Evolutionary conservation across 495 filamentous ascomycete species (phyloP).

Genomic region (Penicillium bovifimosum): DNA sequence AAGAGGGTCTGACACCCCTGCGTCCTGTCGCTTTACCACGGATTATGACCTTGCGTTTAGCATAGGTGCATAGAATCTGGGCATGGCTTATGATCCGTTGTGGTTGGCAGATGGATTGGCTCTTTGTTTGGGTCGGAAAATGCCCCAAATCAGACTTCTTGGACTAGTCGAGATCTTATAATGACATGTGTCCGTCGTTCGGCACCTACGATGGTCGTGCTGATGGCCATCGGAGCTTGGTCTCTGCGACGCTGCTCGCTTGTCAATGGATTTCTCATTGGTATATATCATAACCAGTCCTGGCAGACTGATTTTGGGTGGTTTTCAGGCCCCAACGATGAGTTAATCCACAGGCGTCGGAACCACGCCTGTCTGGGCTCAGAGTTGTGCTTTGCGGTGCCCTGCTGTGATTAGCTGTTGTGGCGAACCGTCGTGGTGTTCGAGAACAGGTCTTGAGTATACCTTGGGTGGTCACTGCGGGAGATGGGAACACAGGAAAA

Average conservation of each 20-base stretch:
- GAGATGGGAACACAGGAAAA: no score
- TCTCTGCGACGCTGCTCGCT: neutral
- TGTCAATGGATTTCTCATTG: neutral
- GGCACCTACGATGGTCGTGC: neutral
- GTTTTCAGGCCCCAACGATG: constrained; percentile 8
- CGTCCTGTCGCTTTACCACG: neutral
- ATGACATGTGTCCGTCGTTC: neutral
- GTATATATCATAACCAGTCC: neutral
- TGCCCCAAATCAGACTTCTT: neutral
- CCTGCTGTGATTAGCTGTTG: no score
- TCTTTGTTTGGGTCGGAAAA: constrained; percentile 6
- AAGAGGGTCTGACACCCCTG: neutral
- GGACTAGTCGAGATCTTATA: neutral
- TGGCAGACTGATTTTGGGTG: constrained; percentile 5
- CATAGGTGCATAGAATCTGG: no score
- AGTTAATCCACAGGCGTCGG: neutral
- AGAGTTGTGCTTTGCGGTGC: neutral
- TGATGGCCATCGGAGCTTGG: neutral
- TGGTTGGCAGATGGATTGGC: neutral
- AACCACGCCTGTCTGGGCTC: neutral
- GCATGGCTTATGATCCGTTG: neutral
- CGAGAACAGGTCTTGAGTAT: no score
- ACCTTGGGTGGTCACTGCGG: no score
- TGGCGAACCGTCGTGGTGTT: neutral
- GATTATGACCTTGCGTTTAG: neutral